Percentiles rank a stretch among this genome's conserved stretches.
These are phyloP conservation scores for Yamadazyma triangularis DNA, from an alignment of 1,139 yeast species.

Conservation along the genomic window DNA sequence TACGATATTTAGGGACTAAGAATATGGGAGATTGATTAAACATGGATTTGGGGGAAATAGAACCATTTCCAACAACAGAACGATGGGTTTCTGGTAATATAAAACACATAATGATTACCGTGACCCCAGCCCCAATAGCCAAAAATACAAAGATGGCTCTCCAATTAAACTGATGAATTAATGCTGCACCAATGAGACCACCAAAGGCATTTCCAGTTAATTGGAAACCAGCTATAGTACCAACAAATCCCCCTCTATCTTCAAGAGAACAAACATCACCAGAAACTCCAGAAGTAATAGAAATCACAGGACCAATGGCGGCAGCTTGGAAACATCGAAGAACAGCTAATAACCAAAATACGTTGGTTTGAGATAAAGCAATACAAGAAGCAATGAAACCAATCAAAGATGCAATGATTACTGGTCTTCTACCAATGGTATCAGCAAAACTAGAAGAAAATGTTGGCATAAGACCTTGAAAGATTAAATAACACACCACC, in stretches of 20 bases:
- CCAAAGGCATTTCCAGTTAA: constrained; percentile 39
- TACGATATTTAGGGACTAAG: constrained; percentile 19
- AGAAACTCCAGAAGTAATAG: constrained; percentile 36
- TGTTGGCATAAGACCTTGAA: constrained; percentile 36
- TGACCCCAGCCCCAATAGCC: constrained; percentile 34
- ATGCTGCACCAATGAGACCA: constrained; percentile 35
- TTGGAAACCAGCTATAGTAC: constrained; percentile 31
- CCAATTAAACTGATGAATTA: constrained; percentile 30
- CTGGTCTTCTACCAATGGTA: constrained; percentile 32
- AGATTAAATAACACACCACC: constrained; percentile 33
- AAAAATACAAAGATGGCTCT: constrained; percentile 34
- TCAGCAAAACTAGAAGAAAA: constrained; percentile 33
- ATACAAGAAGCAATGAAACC: constrained; percentile 28
- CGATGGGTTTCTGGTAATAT: constrained; percentile 35
- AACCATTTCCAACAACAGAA: constrained; percentile 36
- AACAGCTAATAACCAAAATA: constrained; percentile 31
- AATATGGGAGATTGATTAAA: constrained; percentile 22
- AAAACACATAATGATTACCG: constrained; percentile 19
- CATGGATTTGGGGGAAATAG: constrained; percentile 20
- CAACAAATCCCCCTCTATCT: constrained; percentile 38
- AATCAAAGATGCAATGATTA: constrained; percentile 23
- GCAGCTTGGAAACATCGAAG: constrained; percentile 39
- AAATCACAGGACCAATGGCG: constrained; percentile 37
- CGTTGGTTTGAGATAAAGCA: constrained; percentile 32
- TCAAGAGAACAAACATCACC: constrained; percentile 36